These are phyloP conservation scores for Wickerhamiella kurtzmanii DNA, from an alignment of 805 yeast species.

Conservation along the genomic window DNA sequence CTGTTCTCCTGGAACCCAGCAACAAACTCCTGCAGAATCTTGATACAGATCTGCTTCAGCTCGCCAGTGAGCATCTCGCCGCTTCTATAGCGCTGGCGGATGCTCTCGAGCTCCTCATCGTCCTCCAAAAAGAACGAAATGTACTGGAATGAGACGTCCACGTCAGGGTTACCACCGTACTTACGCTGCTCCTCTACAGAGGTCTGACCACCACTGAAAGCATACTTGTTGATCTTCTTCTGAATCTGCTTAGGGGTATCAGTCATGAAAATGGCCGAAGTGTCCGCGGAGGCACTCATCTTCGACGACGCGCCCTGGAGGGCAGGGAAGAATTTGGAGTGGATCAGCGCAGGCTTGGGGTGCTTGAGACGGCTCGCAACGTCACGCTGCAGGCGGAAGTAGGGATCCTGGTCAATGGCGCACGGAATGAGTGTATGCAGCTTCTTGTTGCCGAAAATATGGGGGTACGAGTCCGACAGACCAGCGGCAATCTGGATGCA, in stretches of 20 bases:
- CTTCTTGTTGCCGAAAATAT: slow-evolving; percentile 74
- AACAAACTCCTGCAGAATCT: slow-evolving; percentile 66
- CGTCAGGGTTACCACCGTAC: slow-evolving; percentile 86
- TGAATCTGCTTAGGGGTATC: slow-evolving; percentile 86
- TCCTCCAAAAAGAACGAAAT: slow-evolving; percentile 80
- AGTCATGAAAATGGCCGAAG: slow-evolving; percentile 88
- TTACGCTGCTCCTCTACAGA: slow-evolving; percentile 81
- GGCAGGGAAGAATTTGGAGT: slow-evolving; percentile 95
- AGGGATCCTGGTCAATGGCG: slow-evolving; percentile 98
- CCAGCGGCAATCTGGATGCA: slow-evolving; percentile 93
- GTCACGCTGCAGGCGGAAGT: slow-evolving; percentile 93
- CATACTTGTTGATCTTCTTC: slow-evolving; percentile 90
- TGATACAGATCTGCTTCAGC: slow-evolving; percentile 77
- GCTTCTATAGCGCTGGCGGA: slow-evolving; percentile 50
- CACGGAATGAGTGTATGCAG: slow-evolving; percentile 96
- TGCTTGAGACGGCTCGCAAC: slow-evolving; percentile 88
- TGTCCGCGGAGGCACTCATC: slow-evolving; percentile 90
- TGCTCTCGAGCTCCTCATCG: slow-evolving; percentile 56
- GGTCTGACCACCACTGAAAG: slow-evolving; percentile 87
- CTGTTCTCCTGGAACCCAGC: slow-evolving; percentile 71
- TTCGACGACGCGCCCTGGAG: slow-evolving; percentile 91
- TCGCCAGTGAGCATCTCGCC: slow-evolving; percentile 89
- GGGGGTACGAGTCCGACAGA: slow-evolving; percentile 92
- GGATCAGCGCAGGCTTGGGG: slow-evolving; percentile 82
- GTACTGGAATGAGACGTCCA: slow-evolving; percentile 91